These are phyloP conservation scores for Pinus tabuliformis DNA, from an alignment of 75 land plant genomes.

Conservation along the genomic window DNA sequence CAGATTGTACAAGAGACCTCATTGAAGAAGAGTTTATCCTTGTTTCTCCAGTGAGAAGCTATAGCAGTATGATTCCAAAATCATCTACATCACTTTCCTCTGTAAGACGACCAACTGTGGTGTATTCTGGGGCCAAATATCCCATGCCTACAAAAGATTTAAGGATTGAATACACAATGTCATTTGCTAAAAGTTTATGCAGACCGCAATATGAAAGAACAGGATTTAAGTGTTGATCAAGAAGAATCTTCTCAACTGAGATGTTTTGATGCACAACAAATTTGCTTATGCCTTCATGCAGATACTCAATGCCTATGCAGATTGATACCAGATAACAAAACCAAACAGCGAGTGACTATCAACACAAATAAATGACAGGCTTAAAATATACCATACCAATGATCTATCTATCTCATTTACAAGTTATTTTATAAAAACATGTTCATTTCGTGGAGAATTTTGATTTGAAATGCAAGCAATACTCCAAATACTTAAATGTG, in stretches of 20 bases:
- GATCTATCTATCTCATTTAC: too few relatives aligned
- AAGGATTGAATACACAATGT: constrained; percentile 66
- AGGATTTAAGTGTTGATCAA: constrained; percentile 62
- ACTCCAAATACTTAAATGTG: too few relatives aligned
- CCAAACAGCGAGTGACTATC: too few relatives aligned
- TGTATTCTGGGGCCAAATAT: constrained; percentile 84
- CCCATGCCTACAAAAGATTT: constrained; percentile 75
- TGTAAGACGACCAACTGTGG: constrained; percentile 49
- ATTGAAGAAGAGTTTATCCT: too few relatives aligned
- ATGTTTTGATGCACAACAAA: constrained; percentile 73
- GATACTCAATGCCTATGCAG: constrained; percentile 26
- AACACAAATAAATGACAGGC: too few relatives aligned
- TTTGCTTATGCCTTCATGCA: constrained; percentile 46
- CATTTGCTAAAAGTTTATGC: constrained; percentile 73
- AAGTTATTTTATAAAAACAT: too few relatives aligned
- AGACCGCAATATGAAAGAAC: constrained; percentile 67
- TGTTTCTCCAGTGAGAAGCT: too few relatives aligned
- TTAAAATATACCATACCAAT: too few relatives aligned
- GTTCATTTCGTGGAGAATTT: too few relatives aligned
- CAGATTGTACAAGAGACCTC: too few relatives aligned
- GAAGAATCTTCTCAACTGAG: constrained; percentile 73
- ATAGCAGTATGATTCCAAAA: constrained; percentile 68
- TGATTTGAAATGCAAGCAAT: too few relatives aligned
- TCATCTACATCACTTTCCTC: constrained; percentile 79
- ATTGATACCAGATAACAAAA: too few relatives aligned